Evolutionary conservation across 331 rosid species (phyloP).

Genomic region (Rosa hybrid): DNA sequence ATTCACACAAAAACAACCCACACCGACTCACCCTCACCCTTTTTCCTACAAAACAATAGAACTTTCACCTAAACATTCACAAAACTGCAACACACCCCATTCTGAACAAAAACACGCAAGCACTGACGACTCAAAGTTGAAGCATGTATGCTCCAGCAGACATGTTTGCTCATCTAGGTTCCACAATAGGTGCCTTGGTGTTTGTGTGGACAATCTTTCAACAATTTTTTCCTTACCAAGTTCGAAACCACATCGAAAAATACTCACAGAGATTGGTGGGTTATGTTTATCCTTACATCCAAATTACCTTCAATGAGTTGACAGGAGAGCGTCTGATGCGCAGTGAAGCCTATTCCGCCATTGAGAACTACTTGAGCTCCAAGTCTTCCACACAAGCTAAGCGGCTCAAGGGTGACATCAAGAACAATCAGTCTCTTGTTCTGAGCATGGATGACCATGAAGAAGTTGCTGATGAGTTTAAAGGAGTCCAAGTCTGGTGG

Average conservation of each 20-base stretch:
- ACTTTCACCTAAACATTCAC: neutral
- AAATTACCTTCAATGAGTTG: conserved; percentile 31
- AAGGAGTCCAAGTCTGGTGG: conserved; percentile 33
- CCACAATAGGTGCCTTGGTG: conserved; percentile 66
- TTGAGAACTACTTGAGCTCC: conserved; percentile 29
- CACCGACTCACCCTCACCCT: neutral
- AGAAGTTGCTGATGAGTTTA: conserved; percentile 27
- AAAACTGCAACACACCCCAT: neutral
- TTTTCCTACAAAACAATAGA: neutral
- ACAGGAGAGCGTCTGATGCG: conserved; percentile 36
- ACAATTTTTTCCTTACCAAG: conserved; percentile 56
- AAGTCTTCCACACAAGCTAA: conserved; percentile 24
- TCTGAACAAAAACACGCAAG: neutral
- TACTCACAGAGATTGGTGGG: conserved; percentile 19
- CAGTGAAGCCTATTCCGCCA: conserved; percentile 30
- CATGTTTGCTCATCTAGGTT: conserved; percentile 48
- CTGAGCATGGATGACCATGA: conserved; percentile 37
- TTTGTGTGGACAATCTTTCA: conserved; percentile 75
- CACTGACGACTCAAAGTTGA: neutral
- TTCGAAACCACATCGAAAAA: conserved; percentile 37
- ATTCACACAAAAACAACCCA: neutral
- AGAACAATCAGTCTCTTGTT: conserved; percentile 22
- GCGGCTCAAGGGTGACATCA: conserved; percentile 31
- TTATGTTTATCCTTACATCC: conserved; percentile 28
- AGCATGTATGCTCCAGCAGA: conserved; percentile 38